phyloP scores from a whole-genome alignment of 2,329 filamentous ascomycete genomes.

The Sporothrix euskadiensis region DNA sequence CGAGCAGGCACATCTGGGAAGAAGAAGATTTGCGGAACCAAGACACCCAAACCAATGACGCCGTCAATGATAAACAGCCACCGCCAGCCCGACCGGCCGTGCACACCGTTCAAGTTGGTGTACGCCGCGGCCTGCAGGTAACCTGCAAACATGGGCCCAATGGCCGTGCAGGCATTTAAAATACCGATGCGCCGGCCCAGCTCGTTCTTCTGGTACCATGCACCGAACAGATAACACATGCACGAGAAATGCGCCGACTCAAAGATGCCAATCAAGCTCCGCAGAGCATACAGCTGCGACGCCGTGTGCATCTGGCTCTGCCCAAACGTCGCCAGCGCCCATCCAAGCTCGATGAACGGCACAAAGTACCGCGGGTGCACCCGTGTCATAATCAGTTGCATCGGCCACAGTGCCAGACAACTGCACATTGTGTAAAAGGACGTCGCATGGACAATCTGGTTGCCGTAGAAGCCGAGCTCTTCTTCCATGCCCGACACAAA shows the following conservation, averaged over 20 bases:
- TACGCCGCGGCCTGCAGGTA: constrained; percentile 47
- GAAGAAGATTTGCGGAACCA: constrained; percentile 7
- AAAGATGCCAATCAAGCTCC: constrained; percentile 43
- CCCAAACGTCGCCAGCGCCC: constrained; percentile 34
- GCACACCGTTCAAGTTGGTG: constrained; percentile 7
- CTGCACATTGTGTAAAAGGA: constrained; percentile 33
- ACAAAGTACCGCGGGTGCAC: constrained; percentile 1
- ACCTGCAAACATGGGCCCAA: constrained; percentile 42
- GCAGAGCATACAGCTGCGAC: constrained; percentile 46
- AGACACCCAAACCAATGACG: constrained; percentile 13
- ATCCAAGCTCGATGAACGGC: constrained; percentile 23
- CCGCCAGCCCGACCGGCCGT: constrained; percentile 12
- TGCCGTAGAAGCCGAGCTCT: constrained; percentile 45
- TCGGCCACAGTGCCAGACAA: constrained; percentile 33
- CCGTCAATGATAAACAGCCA: constrained; percentile 25
- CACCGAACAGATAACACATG: constrained; percentile 48
- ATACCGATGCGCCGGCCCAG: constrained; percentile 63
- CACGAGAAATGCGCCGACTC: constrained; percentile 52
- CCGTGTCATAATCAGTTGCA: not conserved
- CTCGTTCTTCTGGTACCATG: constrained; percentile 62
- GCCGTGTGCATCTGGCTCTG: constrained; percentile 17
- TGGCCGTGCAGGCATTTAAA: constrained; percentile 60
- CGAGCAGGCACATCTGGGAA: constrained; percentile 8
- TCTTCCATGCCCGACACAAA: constrained; percentile 51
- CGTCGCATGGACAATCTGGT: constrained; percentile 46